Evolutionary conservation across 148 eudicot genomes (phyloP).

Genomic region (Rhododendron kiyosumense): DNA sequence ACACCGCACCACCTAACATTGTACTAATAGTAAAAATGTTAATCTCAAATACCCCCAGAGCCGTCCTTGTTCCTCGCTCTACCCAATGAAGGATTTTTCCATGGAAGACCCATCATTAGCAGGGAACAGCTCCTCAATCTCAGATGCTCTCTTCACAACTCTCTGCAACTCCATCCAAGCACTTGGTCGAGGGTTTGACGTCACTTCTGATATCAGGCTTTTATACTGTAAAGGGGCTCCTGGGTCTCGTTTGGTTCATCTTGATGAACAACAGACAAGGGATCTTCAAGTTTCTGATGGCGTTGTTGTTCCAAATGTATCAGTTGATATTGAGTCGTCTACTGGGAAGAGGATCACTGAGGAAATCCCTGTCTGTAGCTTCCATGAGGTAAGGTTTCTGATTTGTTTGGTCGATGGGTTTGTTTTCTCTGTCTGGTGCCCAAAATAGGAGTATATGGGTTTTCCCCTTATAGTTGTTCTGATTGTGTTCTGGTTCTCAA

Average conservation of each 20-base stretch:
- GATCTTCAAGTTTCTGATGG: constrained; percentile 52
- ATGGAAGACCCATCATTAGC: constrained; percentile 19
- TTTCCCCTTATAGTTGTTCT: not conserved
- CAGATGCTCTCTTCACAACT: constrained; percentile 61
- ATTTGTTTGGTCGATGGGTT: constrained; percentile 3
- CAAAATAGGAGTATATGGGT: not conserved
- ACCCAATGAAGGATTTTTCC: constrained; percentile 20
- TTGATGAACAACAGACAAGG: constrained; percentile 50
- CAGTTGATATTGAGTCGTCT: constrained; percentile 65
- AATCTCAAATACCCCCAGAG: not conserved
- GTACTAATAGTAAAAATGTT: not conserved
- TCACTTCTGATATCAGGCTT: constrained; percentile 88
- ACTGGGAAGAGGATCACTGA: constrained; percentile 37
- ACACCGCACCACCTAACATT: not conserved
- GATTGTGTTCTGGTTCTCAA: constrained; percentile 3
- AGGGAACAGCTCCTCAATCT: constrained; percentile 2
- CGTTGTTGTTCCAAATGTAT: constrained; percentile 52
- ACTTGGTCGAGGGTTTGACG: constrained; percentile 95
- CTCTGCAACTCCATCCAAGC: constrained; percentile 76
- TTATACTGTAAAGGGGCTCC: constrained; percentile 91
- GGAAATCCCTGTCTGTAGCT: constrained; percentile 56
- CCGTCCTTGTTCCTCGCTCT: not conserved
- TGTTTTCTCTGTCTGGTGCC: not conserved
- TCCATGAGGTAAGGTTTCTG: constrained; percentile 54
- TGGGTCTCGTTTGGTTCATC: constrained; percentile 64